These are phyloP conservation scores for Urostyla sp. DNA, from an alignment of 73 alveolate genomes.

Conservation along the genomic window DNA sequence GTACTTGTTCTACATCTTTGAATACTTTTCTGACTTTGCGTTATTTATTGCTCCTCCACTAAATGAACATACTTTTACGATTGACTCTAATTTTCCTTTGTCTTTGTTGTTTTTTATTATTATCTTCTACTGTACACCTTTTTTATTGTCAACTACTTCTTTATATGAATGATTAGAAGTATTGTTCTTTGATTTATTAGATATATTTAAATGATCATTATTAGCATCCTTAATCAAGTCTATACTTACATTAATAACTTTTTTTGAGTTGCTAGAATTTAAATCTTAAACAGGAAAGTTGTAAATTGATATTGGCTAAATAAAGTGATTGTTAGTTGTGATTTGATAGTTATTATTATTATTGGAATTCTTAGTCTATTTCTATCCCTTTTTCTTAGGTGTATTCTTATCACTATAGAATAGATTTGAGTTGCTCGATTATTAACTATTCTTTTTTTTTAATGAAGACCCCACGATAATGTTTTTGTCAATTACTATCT, in stretches of 20 bases:
- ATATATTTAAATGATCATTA: not conserved
- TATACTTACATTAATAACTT: conserved; percentile 6
- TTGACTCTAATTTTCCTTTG: too few relatives aligned
- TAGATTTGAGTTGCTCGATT: conserved; percentile 12
- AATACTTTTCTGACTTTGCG: too few relatives aligned
- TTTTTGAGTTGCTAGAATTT: not conserved
- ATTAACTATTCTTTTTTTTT: not conserved
- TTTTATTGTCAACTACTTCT: too few relatives aligned
- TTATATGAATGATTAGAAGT: too few relatives aligned
- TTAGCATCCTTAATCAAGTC: not conserved
- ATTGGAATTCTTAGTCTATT: not conserved
- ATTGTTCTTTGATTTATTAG: not conserved
- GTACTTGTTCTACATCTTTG: too few relatives aligned
- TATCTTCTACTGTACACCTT: too few relatives aligned
- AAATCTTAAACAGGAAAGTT: not conserved
- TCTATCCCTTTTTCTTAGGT: conserved; percentile 15
- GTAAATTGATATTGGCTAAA: not conserved
- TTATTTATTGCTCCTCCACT: too few relatives aligned
- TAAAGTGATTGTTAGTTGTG: not conserved
- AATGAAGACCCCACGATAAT: not conserved
- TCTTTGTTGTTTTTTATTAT: too few relatives aligned
- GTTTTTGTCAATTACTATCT: not conserved
- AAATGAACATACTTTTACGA: too few relatives aligned
- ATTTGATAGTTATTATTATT: not conserved
- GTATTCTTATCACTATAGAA: conserved; percentile 8